Conservation (phyloP, 2,329 filamentous ascomycete species). For the Cladophialophora exuberans region DNA sequence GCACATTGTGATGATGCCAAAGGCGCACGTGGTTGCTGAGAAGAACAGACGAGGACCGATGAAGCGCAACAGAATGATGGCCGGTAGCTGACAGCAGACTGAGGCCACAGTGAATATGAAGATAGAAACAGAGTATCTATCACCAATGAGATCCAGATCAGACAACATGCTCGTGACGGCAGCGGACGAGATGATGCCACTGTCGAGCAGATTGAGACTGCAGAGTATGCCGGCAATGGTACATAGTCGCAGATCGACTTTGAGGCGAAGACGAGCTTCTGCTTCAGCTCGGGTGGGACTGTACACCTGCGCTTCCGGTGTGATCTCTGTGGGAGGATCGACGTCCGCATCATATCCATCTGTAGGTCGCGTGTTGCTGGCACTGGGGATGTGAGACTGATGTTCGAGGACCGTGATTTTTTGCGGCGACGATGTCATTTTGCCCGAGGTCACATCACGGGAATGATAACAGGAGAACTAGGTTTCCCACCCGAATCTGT, state of each 20-base stretch:
- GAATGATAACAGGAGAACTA: no score
- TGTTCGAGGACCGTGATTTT: background rate
- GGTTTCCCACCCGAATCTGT: no score
- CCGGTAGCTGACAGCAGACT: constrained; percentile 70
- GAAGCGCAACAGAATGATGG: constrained; percentile 67
- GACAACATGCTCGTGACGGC: constrained; percentile 69
- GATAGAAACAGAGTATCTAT: constrained; percentile 70
- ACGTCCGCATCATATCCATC: background rate
- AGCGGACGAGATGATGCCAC: constrained; percentile 69
- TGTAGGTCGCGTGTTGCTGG: background rate
- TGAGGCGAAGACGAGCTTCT: constrained; percentile 55
- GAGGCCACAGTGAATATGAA: constrained; percentile 73
- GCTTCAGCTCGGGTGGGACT: constrained; percentile 5
- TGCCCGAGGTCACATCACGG: no score
- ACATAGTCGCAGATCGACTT: constrained; percentile 70
- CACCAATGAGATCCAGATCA: constrained; percentile 66
- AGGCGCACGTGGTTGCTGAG: constrained; percentile 60
- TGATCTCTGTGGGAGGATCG: background rate
- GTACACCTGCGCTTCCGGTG: background rate
- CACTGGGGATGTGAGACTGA: background rate
- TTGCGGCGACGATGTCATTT: background rate
- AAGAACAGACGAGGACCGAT: constrained; percentile 69
- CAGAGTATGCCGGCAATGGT: constrained; percentile 73
- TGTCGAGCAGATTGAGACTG: constrained; percentile 70
- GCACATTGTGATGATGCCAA: constrained; percentile 68